These are phyloP conservation scores for Termitomyces sp. DNA, from an alignment of 768 basidiomycete genomes.

Conservation along the genomic window DNA sequence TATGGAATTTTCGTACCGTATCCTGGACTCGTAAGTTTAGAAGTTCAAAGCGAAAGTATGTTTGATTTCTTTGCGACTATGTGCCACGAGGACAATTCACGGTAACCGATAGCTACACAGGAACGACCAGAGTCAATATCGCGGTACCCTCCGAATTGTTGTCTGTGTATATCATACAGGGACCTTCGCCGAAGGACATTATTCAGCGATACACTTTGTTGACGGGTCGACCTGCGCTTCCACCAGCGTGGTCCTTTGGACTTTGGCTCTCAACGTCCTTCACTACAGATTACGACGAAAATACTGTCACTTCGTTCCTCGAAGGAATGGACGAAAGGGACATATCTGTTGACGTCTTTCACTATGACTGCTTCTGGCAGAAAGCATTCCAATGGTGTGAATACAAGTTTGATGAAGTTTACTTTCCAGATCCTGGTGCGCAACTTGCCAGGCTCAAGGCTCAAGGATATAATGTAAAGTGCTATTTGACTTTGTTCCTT, in stretches of 20 bases:
- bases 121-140: slow-evolving; percentile 24
- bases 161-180: slow-evolving; percentile 37
- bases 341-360: slow-evolving; percentile 36
- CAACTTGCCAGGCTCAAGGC: slow-evolving; percentile 29
- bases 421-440: slow-evolving; percentile 39
- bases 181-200: slow-evolving; percentile 25
- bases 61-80: slow-evolving; percentile 13
- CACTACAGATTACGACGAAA: slow-evolving; percentile 37
- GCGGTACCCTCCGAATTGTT: slow-evolving; percentile 33
- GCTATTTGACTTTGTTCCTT: slow-evolving; percentile 7
- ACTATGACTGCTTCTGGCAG: slow-evolving; percentile 43
- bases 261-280: slow-evolving; percentile 46
- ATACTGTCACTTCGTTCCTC: slow-evolving; percentile 39
- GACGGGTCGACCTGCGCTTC: slow-evolving; percentile 37
- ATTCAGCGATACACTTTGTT: slow-evolving; percentile 29
- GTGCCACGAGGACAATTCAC: neutral
- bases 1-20: slow-evolving; percentile 44
- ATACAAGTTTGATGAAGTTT: slow-evolving; percentile 40
- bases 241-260: slow-evolving; percentile 44
- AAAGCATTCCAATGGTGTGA: slow-evolving; percentile 32
- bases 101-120: slow-evolving; percentile 2
- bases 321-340: slow-evolving; percentile 36
- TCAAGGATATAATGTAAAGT: slow-evolving; percentile 34
- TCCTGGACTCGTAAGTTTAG: slow-evolving; percentile 41
- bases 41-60: slow-evolving; percentile 36